Base-by-base conservation (phyloP, 768 basidiomycete species). In the Piloderma croceum region DNA sequence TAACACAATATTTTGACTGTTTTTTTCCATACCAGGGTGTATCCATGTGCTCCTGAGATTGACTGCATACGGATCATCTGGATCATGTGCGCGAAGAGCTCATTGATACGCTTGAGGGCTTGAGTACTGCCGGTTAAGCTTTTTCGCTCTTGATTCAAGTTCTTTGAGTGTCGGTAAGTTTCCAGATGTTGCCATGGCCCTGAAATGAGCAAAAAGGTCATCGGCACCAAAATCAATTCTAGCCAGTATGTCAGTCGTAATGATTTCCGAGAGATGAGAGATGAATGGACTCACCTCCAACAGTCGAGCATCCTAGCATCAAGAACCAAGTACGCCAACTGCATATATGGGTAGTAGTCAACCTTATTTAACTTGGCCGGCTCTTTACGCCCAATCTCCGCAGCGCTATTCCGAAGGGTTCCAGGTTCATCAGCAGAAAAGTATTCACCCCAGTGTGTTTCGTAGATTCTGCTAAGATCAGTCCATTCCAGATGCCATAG, bases 301-400 rank as follows among this genome's bases (percentile, higher is more conserved):
- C 63, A 65, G 31, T 66, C 60, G 4, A 64, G 52, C 18, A 65
- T 58, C 2, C 56, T 53, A 0, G 41, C 51, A 34, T 64, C 59
- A 10, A 63, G 47, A 5, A 64, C 51, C 2, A 56, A 42, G 31
- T 55, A 48, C 0, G 45, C 32, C 1, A 64, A 38, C n/a, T 65
- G 53, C 0, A 37, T 17, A 4, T 34, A 32, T 0, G 49, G 49
- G 31, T 62, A 60, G 38, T 54, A 64, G 33, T 64, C 61, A 2
- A 62, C 58, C 41, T 65, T 63, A 42, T 60, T 62, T 13, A 64
- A 34, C 34, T 62, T 62, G 1, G 53, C 25, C 4, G 61, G 64
- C 18, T 51, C 47, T 18, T 48, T 47, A 2, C 48, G 52, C 2
- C 53, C 53, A 27, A 62, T 61, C 33, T 57, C 51, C 2, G 24